A percentile compares a stretch with the other conserved stretches of the same genome.
Conservation (phyloP, 371 early-diverging fungal genomes). For the Mucor racemosus region DNA sequence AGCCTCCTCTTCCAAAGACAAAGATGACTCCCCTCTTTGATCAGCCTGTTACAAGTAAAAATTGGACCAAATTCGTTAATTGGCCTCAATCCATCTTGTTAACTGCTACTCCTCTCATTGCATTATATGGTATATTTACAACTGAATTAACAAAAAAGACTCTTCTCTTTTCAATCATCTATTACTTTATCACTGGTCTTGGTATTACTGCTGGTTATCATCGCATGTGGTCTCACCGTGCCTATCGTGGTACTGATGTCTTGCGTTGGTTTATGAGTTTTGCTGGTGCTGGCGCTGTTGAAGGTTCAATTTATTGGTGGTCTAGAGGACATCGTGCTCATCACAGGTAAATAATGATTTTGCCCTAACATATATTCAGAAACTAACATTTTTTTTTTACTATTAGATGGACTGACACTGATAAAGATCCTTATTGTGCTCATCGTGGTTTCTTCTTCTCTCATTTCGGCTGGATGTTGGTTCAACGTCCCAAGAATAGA, state of each 20-base stretch:
- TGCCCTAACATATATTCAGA: background rate
- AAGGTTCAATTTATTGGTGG: constrained; percentile 90
- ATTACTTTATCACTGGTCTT: constrained; percentile 85
- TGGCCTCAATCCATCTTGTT: constrained; percentile 83
- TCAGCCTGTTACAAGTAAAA: constrained; percentile 53
- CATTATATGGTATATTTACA: constrained; percentile 78
- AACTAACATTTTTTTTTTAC: background rate
- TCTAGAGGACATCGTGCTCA: constrained; percentile 88
- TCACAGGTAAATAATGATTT: constrained; percentile 67
- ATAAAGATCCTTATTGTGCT: constrained; percentile 90
- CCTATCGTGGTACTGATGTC: constrained; percentile 68
- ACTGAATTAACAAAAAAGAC: constrained; percentile 74
- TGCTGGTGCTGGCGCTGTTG: constrained; percentile 77
- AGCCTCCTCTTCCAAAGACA: constrained; percentile 48
- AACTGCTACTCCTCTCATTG: constrained; percentile 76
- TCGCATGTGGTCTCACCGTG: constrained; percentile 80
- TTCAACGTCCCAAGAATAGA: constrained; percentile 71
- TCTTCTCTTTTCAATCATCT: constrained; percentile 72
- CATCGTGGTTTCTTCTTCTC: constrained; percentile 85
- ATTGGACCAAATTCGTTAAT: constrained; percentile 70
- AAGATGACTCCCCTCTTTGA: constrained; percentile 59
- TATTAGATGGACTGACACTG: constrained; percentile 81
- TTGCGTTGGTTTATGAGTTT: constrained; percentile 67
- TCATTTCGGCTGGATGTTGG: constrained; percentile 92
- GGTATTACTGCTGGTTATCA: constrained; percentile 95